These are phyloP conservation scores for Incumbomyces lentus DNA, from an alignment of 2,329 filamentous ascomycete species.

Conservation along the genomic window DNA sequence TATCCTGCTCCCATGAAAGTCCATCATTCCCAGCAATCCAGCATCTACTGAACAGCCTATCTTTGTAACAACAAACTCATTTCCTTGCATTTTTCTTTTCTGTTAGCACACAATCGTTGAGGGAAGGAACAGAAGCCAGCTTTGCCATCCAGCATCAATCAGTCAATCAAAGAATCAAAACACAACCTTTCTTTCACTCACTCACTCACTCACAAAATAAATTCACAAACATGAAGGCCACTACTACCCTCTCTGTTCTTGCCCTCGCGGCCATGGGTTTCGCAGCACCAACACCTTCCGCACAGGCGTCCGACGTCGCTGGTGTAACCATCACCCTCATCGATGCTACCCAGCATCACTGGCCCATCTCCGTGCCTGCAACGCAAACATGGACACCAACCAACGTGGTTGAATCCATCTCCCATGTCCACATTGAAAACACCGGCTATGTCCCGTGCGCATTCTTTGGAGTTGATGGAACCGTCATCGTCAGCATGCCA, in stretches of 20 bases:
- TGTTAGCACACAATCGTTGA: constrained; percentile 2
- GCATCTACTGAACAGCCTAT: too few relatives aligned
- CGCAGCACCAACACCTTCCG: not conserved
- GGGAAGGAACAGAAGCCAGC: not conserved
- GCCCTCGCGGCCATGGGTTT: not conserved
- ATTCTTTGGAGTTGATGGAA: constrained; percentile 15
- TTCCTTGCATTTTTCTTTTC: not conserved
- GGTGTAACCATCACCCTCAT: constrained; percentile 10
- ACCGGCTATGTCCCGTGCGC: constrained; percentile 8
- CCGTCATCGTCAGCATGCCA: constrained; percentile 9
- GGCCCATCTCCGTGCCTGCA: constrained; percentile 9
- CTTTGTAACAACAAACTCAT: too few relatives aligned
- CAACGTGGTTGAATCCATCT: constrained; percentile 9
- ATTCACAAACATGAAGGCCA: constrained; percentile 1
- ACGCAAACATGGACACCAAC: constrained; percentile 11
- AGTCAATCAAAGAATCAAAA: too few relatives aligned
- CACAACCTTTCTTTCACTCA: too few relatives aligned
- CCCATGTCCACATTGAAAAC: constrained; percentile 10
- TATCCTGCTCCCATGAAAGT: too few relatives aligned
- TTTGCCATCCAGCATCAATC: too few relatives aligned
- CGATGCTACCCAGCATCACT: constrained; percentile 13
- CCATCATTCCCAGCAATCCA: too few relatives aligned
- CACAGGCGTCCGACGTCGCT: not conserved
- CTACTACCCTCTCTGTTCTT: not conserved
- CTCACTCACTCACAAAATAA: not conserved